Evolutionary conservation across 2,329 filamentous ascomycete genomes (phyloP), one percentile per base, ranked within the genome.

Genomic region (Setomelanomma holmii): DNA sequence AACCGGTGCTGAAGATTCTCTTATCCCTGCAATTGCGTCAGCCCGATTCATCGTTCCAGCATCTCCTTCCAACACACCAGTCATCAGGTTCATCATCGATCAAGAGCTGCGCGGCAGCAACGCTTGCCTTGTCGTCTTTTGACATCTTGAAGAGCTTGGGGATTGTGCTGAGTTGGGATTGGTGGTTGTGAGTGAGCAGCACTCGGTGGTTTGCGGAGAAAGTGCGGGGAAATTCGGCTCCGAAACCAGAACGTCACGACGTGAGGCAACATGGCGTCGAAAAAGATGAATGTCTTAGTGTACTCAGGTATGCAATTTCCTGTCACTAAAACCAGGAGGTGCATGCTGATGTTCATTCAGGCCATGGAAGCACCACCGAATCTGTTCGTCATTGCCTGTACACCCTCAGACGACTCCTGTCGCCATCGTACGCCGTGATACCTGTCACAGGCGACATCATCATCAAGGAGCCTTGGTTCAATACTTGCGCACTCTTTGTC

Each of bases 1-100:
- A 98, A 52, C 93, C 95, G 2, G 93, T 98, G 80, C 91, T 96
- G 80, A 91, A 96, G 76, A 98, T 98, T 72, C 95, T 85, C 84
- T 96, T 93, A 80, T 98, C 93, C 93, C 93, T 98, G 72, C 64
- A 27, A 35, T 4, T 24, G 45, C 22, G 41, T 50, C 55, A 62
- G 55, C 52, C 63, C 62, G 65, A 66, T 55, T 51, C 51, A 45
- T 44, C 12, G 12, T 51, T 53, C 40, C 49, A 24, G 39, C 30
- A 50, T 39, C 48, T 44, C 58, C 51, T 53, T 53, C 53, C 45
- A 59, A 68, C 84, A 76, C 80, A 98, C 95, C 93, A 98, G 54
- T 96, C 93, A 82, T 98, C 95, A 4, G 90, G 90, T 76, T 97
- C 93, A 76, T 97, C 92, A 51, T 93, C 90, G 33, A 87, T 85